Conservation (phyloP, 73 alveolate species). For the Tetrahymena borealis region DNA sequence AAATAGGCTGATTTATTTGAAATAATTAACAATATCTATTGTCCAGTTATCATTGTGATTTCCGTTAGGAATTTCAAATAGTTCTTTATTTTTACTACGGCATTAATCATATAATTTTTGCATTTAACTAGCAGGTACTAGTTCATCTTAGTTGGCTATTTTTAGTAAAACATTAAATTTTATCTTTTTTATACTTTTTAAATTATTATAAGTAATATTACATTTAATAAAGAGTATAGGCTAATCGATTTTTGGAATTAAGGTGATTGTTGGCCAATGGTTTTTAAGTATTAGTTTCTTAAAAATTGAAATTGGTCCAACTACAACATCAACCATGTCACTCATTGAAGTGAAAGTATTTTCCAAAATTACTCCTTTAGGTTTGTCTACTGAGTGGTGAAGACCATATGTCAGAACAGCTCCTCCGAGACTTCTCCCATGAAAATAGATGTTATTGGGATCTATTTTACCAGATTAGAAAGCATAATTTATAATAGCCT, state of each 20-base stretch:
- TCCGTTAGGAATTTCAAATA: neutral
- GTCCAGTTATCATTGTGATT: neutral
- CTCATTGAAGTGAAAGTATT: conserved; percentile 11
- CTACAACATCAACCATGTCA: conserved; percentile 11
- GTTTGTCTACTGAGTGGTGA: neutral
- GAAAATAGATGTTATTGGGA: neutral
- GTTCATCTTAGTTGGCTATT: conserved; percentile 20
- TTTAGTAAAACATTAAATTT: neutral
- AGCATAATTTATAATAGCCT: conserved; percentile 6
- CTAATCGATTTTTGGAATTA: neutral
- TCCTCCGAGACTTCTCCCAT: conserved; percentile 45
- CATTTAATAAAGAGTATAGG: conserved; percentile 21
- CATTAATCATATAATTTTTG: neutral
- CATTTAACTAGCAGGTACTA: conserved; percentile 16
- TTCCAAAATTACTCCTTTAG: conserved; percentile 17
- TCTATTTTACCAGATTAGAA: conserved; percentile 4
- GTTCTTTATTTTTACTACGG: neutral
- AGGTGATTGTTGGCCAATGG: conserved; percentile 4
- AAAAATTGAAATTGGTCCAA: neutral
- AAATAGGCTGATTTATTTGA: neutral
- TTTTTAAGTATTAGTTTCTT: neutral
- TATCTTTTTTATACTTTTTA: neutral
- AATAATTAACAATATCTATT: neutral
- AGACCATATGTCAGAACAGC: conserved; percentile 26
- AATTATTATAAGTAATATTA: neutral